Evolutionary conservation across 305 asterid species (phyloP), one percentile per base, ranked within the genome.

Genomic region (Petunia hybrid): DNA sequence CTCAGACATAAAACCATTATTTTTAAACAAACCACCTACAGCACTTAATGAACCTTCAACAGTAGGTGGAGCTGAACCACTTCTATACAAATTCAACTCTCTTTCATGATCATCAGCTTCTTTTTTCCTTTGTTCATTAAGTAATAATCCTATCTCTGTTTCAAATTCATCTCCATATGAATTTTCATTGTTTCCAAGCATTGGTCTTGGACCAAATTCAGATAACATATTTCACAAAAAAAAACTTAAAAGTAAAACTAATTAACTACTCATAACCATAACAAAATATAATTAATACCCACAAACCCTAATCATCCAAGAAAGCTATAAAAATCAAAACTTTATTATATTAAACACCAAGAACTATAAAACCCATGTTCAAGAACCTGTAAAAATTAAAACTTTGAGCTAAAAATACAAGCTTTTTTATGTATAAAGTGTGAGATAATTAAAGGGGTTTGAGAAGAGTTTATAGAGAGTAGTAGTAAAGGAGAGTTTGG

Each of bases 61-160:
- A 80, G 99, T 97, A 39, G 99, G 99, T 9, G 99, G 99, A 80
- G 99, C 99, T 48, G 99, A 97, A 67, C 99, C 99, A 86, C 99
- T 97, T 87, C 99, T 90, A 67, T 89, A 97, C 90, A 97, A 85
- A 89, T 94, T 97, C 83, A 93, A 91, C 93, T 97, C 99, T 90
- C 90, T 91, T 77, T 95, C 99, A 53, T 79, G 97, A 86, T 97
- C 99, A 92, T 90, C 94, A 6, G 92, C 88, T 41, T 93, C 98
- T 55, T 90, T 97, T 84, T 95, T 86, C 77, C 97, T 83, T 88
- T 89, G 95, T 43, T 95, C 99, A 8, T 91, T 89, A 70, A 95
- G 95, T 85, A 97, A 77, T 79, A 89, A 7, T 9, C 98, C 95
- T 83, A 92, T 86, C 84, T 97, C 99, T 86, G 91, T 89, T 76